Base-by-base conservation (phyloP, 805 yeast species). In the Clavispora phyllophila region DNA sequence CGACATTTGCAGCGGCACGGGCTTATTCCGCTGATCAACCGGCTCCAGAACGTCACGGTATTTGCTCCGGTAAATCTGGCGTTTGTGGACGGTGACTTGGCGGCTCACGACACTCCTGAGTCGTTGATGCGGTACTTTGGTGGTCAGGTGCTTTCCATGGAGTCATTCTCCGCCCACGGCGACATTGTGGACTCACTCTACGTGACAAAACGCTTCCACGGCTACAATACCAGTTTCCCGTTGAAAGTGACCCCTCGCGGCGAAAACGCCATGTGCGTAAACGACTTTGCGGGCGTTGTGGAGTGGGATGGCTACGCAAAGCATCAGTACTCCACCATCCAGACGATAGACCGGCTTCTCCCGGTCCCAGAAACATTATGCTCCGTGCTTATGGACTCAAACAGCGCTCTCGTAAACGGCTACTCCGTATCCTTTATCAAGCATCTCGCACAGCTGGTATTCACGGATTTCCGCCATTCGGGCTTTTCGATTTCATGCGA, bases 21-120 rank as follows among this genome's bases (percentile, higher is more conserved):
- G 12, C 61, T 82, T 39, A 68, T 87, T 1, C 88, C 88, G 2
- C 59, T 63, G 32, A 58, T 87, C 25, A 87, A 85, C 55, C 63
- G 63, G 17, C 58, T 83, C 46, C 63, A 66, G 19, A 82, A 85
- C 57, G 76, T 82, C 44, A 86, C 96, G 0, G 61, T 87, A n/a
- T 57, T 84, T 32, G 95, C 95, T 1, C 95, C 96, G 0, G 73
- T 83, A 10, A 87, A 87, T 57, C 80, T 82, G 50, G 96, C 96
- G 1, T 86, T 84, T 59, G 68, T 66, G 4, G 55, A 57, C 15
- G 32, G 29, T 7, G 40, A 48, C 20, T 48, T 51, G 18, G 51
- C 56, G 4, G 57, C 65, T 1, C 28, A 47, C 39, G 55, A 50
- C 26, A 35, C 46, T 14, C 36, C 36, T 12, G 42, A 36, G 37